Evolutionary conservation across 1,284 basidiomycete genomes (phyloP).

Genomic region (Boletus mariae): DNA sequence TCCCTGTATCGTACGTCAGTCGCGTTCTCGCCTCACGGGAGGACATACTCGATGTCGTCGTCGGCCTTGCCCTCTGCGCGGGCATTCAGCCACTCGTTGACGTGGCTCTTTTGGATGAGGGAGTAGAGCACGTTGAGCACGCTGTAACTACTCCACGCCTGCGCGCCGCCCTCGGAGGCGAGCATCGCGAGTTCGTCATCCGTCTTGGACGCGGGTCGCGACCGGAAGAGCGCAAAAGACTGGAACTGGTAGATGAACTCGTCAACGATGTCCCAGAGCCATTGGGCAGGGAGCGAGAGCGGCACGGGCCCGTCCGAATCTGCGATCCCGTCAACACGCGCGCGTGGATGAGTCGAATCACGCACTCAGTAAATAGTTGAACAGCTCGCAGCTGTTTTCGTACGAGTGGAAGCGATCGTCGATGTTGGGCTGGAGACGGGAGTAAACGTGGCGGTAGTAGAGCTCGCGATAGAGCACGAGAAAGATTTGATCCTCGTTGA

Average conservation of each 20-base stretch:
- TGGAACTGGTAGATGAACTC: constrained; percentile 99
- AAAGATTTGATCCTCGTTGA: constrained; percentile 88
- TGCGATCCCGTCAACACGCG: constrained; percentile 1
- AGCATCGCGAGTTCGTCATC: constrained; percentile 87
- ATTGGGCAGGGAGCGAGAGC: constrained; percentile 92
- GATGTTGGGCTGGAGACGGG: constrained; percentile 89
- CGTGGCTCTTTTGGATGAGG: constrained; percentile 95
- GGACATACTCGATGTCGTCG: constrained; percentile 78
- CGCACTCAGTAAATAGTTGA: neutral
- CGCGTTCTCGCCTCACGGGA: neutral
- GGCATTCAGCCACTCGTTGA: constrained; percentile 90
- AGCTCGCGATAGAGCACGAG: constrained; percentile 75
- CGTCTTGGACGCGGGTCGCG: constrained; percentile 79
- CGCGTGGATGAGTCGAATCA: no score
- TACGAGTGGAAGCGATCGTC: constrained; percentile 99
- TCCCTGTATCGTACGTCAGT: constrained; percentile 47
- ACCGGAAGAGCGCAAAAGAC: constrained; percentile 90
- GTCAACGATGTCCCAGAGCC: constrained; percentile 99
- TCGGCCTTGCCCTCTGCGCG: constrained; percentile 74
- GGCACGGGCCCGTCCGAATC: constrained; percentile 94
- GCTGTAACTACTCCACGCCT: constrained; percentile 96
- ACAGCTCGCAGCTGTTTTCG: constrained; percentile 92
- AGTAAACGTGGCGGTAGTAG: constrained; percentile 94
- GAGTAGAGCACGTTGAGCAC: constrained; percentile 98
- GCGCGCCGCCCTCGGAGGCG: constrained; percentile 57